Evolutionary conservation across 1,284 basidiomycete genomes (phyloP), one percentile per base, ranked within the genome.

Genomic region (Trichosporon inkin): DNA sequence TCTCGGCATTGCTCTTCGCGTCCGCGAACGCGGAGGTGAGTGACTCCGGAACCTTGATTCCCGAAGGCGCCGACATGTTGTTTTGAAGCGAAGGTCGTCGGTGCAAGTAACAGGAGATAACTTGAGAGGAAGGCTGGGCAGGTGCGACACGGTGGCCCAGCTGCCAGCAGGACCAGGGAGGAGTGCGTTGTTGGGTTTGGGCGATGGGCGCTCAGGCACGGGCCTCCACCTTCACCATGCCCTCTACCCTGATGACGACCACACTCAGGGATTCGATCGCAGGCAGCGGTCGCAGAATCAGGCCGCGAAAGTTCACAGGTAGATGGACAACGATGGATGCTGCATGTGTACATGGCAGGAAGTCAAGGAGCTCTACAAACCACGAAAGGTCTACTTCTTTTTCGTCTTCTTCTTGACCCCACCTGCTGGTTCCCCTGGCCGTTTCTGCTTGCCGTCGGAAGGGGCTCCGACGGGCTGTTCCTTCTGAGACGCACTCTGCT

Each of bases 21-120:
- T 59, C 53, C 6, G 71, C 61, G 63, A 77, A 79, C 3, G 76
- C 71, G 14, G 68, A 55, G 14, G 70, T 61, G 34, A 79, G 63
- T 16, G 67, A 58, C 17, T 66, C 60, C 6, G 77, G 71, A 8
- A 79, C 75, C 53, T 73, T 71, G 70, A 79, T 73, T 36, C 77
- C 77, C 20, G 77, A 79, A 13, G 71, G 73, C 38, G 75, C 75
- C 52, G 77, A 79, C 77, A 79, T 78, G 60, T 22, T 55, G 53
- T 19, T 14, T 61, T 6, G 52, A 32, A 17, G 28, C 24, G 28
- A 16, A 49, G 34, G 36, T 10, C 32, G 16, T 7, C 11, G 20
- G 44, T 41, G 39, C 28, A 32, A 32, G 28, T 32, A 32, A 8
- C 28, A 8, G 28, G 28, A 41, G 39, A 20, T 32, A 36, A 17